Conservation (phyloP, 208 protist species). For the Strigomonas galati region DNA sequence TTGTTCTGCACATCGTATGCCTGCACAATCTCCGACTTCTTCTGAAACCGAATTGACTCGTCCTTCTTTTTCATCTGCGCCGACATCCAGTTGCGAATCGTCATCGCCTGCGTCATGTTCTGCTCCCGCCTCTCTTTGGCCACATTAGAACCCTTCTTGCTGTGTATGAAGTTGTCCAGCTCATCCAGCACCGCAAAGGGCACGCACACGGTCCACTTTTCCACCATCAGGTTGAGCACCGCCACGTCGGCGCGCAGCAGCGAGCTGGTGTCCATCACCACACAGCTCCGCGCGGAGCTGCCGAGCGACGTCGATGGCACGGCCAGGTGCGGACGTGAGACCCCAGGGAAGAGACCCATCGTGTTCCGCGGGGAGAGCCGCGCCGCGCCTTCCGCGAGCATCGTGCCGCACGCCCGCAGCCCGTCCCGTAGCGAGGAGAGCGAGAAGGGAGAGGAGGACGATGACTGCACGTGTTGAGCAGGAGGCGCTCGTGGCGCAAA, state of each 20-base stretch:
- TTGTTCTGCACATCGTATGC: slow-evolving; percentile 45
- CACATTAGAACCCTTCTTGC: background rate
- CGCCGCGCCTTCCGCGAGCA: background rate
- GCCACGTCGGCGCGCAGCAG: slow-evolving; percentile 46
- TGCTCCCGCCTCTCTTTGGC: background rate
- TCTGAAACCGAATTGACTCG: slow-evolving; percentile 48
- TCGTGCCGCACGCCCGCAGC: background rate
- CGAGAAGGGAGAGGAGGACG: background rate
- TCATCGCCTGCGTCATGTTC: slow-evolving; percentile 12
- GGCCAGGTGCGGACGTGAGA: background rate
- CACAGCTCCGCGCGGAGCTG: slow-evolving; percentile 7
- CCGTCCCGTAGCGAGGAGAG: background rate
- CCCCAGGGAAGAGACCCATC: background rate
- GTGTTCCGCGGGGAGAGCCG: background rate
- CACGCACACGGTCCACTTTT: slow-evolving; percentile 54
- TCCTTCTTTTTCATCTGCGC: slow-evolving; percentile 15
- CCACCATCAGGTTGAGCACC: slow-evolving; percentile 46
- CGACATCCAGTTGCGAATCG: slow-evolving; percentile 66
- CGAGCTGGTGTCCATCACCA: slow-evolving; percentile 80
- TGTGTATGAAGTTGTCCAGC: slow-evolving; percentile 63
- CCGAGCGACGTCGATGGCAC: background rate
- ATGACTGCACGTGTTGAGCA: background rate
- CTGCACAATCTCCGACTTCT: slow-evolving; percentile 51
- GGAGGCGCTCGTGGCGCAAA: background rate
- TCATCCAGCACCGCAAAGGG: slow-evolving; percentile 74